These are phyloP conservation scores for Phragmites australis DNA, from an alignment of 176 grass and related monocot species.

Conservation along the genomic window DNA sequence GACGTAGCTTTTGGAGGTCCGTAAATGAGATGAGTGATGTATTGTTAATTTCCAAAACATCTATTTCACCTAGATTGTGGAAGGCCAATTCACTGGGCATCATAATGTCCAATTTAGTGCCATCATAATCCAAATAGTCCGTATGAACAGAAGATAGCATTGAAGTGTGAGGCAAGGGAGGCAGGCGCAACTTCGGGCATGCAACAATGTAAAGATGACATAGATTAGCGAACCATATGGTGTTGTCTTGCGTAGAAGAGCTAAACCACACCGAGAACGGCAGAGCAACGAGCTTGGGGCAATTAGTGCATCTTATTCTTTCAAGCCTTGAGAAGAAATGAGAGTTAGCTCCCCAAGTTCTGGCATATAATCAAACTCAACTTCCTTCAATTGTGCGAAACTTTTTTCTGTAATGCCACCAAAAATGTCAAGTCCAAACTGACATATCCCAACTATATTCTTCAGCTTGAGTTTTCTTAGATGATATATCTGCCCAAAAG, in stretches of 20 bases:
- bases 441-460: neutral
- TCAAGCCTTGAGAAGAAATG: neutral
- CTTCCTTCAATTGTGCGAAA: neutral
- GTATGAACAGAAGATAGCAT: neutral
- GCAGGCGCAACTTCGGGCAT: slow-evolving; percentile 5
- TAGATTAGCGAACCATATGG: neutral
- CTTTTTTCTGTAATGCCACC: neutral
- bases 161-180: slow-evolving; percentile 19
- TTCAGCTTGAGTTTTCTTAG: neutral
- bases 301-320: fast-evolving
- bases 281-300: neutral
- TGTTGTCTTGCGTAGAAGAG: neutral
- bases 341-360: neutral
- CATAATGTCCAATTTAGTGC: fast-evolving
- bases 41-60: fast-evolving
- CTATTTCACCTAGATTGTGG: slow-evolving; percentile 1
- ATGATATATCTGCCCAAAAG: neutral
- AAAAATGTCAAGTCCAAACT: neutral
- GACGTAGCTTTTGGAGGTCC: neutral
- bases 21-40: neutral
- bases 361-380: neutral
- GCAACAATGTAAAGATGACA: fast-evolving
- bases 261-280: neutral
- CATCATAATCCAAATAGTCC: fast-evolving
- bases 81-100: neutral